phyloP scores from a whole-genome alignment of 805 yeast species.

The Sugiyamaella chiloensis region DNA sequence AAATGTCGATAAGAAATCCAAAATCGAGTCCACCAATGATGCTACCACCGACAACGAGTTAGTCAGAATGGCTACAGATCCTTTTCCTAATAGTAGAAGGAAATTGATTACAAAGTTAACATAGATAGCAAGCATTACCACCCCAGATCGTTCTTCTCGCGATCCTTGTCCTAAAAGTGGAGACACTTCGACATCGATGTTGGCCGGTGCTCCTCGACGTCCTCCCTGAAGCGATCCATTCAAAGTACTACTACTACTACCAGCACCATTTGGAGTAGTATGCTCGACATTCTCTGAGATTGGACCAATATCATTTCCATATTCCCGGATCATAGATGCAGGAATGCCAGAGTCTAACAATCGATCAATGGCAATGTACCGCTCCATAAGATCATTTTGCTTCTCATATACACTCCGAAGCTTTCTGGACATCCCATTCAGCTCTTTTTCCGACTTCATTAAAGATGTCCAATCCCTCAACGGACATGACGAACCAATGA shows the following conservation, averaged over 20 bases:
- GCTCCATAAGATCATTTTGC: slow-evolving; percentile 59
- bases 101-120: slow-evolving; percentile 59
- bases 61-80: slow-evolving; percentile 58
- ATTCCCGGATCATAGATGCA: slow-evolving; percentile 58
- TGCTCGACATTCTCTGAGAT: slow-evolving; percentile 10
- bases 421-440: slow-evolving; percentile 27
- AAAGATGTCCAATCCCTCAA: slow-evolving; percentile 41
- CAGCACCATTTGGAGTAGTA: background rate
- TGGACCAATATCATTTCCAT: slow-evolving; percentile 43
- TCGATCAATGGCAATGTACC: slow-evolving; percentile 58
- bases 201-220: slow-evolving; percentile 50
- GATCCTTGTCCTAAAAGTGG: slow-evolving; percentile 46
- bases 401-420: slow-evolving; percentile 47
- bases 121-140: slow-evolving; percentile 58
- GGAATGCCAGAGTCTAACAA: slow-evolving; percentile 71
- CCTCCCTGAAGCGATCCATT: slow-evolving; percentile 7
- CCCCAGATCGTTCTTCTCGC: slow-evolving; percentile 41
- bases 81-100: slow-evolving; percentile 56
- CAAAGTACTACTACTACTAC: slow-evolving; percentile 1
- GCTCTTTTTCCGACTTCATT: slow-evolving; percentile 26
- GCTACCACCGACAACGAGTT: slow-evolving; percentile 74
- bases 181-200: slow-evolving; percentile 57
- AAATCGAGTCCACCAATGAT: slow-evolving; percentile 69
- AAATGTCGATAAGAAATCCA: slow-evolving; percentile 71
- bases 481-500: slow-evolving; percentile 46